These are phyloP conservation scores for Lachnellula arida DNA, from an alignment of 2,329 filamentous ascomycete genomes.

Conservation along the genomic window DNA sequence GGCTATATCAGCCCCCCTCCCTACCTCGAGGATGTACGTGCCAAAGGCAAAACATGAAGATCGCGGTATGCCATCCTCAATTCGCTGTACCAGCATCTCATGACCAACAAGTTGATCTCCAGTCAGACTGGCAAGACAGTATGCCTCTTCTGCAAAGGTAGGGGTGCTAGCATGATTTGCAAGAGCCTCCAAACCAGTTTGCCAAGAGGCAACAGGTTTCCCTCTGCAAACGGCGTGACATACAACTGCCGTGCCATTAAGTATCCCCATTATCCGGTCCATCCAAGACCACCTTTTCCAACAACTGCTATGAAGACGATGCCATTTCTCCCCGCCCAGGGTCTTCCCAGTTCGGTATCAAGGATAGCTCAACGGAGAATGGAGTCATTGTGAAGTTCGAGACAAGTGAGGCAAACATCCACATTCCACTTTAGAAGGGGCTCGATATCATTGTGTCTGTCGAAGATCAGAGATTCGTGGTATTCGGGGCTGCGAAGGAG, in stretches of 20 bases:
- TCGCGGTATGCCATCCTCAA: constrained; percentile 60
- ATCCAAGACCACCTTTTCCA: constrained; percentile 35
- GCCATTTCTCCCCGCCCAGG: constrained; percentile 41
- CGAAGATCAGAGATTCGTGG: constrained; percentile 35
- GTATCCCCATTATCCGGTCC: constrained; percentile 48
- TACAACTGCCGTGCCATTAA: constrained; percentile 53
- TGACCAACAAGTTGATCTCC: constrained; percentile 49
- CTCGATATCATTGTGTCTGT: constrained; percentile 46
- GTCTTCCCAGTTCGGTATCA: constrained; percentile 40
- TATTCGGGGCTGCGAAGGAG: not conserved
- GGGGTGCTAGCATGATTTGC: constrained; percentile 49
- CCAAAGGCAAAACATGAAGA: constrained; percentile 43
- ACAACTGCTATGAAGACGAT: constrained; percentile 53
- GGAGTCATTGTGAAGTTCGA: constrained; percentile 41
- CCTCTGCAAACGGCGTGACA: constrained; percentile 34
- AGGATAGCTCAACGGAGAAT: constrained; percentile 40
- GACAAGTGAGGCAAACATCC: constrained; percentile 37
- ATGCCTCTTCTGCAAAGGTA: constrained; percentile 51
- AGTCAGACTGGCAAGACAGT: constrained; percentile 47
- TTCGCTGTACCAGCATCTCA: constrained; percentile 54
- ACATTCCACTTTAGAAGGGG: constrained; percentile 45
- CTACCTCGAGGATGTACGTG: constrained; percentile 57
- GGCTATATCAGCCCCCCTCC: constrained; percentile 63
- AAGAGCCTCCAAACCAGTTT: constrained; percentile 46
- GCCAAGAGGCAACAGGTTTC: constrained; percentile 45